Base-by-base conservation (phyloP, 2,329 filamentous ascomycete species). In the Neurospora sp. region DNA sequence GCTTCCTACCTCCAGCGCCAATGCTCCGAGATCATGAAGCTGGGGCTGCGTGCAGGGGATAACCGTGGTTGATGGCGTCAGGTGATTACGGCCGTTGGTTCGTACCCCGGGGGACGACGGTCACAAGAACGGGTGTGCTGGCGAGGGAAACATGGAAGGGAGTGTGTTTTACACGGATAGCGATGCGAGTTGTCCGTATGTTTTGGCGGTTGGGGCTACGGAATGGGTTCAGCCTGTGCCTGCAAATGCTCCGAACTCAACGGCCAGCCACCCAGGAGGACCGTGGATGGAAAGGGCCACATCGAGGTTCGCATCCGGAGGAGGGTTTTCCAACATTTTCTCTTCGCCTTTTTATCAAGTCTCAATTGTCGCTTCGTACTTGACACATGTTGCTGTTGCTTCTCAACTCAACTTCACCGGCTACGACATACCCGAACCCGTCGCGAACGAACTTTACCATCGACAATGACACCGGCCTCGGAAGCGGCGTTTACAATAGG, bases 1-100 rank as follows among this genome's bases (percentile, higher is more conserved):
- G 77, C 81, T 5, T 79, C 78, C 72, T 90, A 90, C 77, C 84
- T 87, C 73, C 79, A 84, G 72, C 80, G 82, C 11, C 82, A 84
- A 75, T 85, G 84, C 76, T 78, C 80, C 69, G 82, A 85, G 76
- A 84, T 85, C 73, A 79, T 87, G 74, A 87, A 87, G 76, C 81
- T 87, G 0, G 83, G 81, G 5, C 79, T 84, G 28, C 1, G 28
- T 28, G 10, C 82, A 83, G 72, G 84, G 84, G 62, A 77, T 82
- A n/a, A 84, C 82, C 1, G 76, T 84, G 15, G 77, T 85, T 85
- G 36, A 81, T 84, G 58, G 82, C 84, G 3, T 83, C 81, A 1
- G 84, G 84, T 58, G 84, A 85, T 74, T 78, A 78, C 19, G 83
- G 84, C 13, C 13, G 82, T 85, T 0, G 83, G 80, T 7, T 79